These are phyloP conservation scores for Haberlea rhodopensis DNA, from an alignment of 257 asterid genomes.

Conservation along the genomic window DNA sequence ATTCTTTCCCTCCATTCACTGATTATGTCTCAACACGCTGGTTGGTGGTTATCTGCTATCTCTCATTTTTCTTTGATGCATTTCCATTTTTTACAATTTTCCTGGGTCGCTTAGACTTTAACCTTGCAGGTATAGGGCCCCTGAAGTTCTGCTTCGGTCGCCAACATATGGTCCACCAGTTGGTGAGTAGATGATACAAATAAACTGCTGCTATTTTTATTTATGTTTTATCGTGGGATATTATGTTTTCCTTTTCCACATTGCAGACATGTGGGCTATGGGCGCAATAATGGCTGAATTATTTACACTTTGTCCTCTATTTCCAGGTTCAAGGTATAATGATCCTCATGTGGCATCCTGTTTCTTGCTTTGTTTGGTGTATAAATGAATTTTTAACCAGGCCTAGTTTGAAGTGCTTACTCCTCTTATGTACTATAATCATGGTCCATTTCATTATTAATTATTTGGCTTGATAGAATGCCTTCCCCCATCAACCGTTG, in stretches of 20 bases:
- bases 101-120: conserved; percentile 18
- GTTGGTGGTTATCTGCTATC: conserved; percentile 30
- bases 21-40: conserved; percentile 75
- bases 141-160: conserved; percentile 32
- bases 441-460: too few relatives aligned
- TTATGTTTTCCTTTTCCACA: conserved; percentile 17
- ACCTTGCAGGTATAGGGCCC: conserved; percentile 48
- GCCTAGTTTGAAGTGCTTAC: conserved; percentile 8
- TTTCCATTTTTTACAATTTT: conserved; percentile 3
- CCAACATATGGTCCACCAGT: conserved; percentile 26
- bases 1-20: conserved; percentile 61
- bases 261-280: conserved; percentile 83
- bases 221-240: conserved; percentile 2
- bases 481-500: neutral
- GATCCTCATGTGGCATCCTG: conserved; percentile 5
- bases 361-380: conserved; percentile 6
- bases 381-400: neutral
- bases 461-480: neutral
- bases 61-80: conserved; percentile 3
- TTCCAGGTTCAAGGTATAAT: conserved; percentile 63
- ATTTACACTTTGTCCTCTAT: conserved; percentile 57
- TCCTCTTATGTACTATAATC: neutral
- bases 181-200: conserved; percentile 41
- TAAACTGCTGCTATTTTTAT: conserved; percentile 10
- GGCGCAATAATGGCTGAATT: conserved; percentile 82